phyloP scores from a whole-genome alignment of 257 asterid species.

The Solanum pinnatisectum region DNA sequence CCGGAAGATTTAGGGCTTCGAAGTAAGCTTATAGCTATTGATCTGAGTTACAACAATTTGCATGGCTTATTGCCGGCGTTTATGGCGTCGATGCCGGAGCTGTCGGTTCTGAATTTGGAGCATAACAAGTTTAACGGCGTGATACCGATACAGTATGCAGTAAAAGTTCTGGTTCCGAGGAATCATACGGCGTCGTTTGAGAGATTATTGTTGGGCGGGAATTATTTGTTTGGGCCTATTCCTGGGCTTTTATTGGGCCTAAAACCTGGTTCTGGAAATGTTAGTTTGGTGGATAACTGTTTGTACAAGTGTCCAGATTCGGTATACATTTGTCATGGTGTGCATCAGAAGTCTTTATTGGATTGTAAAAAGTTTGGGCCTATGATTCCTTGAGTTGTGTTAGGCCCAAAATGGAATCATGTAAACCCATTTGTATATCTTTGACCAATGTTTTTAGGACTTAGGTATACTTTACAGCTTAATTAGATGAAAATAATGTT shows the following conservation, averaged over 20 bases:
- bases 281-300: slow-evolving; percentile 18
- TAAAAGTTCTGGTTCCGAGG: background rate
- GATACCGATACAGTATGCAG: slow-evolving; percentile 10
- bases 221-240: slow-evolving; percentile 22
- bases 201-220: slow-evolving; percentile 11
- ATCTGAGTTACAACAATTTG: slow-evolving; percentile 6
- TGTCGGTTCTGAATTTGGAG: slow-evolving; percentile 11
- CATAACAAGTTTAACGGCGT: slow-evolving; percentile 10
- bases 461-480: background rate
- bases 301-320: slow-evolving; percentile 3
- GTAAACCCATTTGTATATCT: background rate
- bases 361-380: background rate
- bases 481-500: background rate
- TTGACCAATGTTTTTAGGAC: background rate
- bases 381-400: background rate
- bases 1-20: background rate
- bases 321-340: slow-evolving; percentile 11
- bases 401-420: background rate
- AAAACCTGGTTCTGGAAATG: background rate
- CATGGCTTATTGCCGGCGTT: slow-evolving; percentile 7
- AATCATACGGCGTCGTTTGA: background rate
- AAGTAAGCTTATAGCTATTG: slow-evolving; percentile 12
- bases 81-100: slow-evolving; percentile 12
- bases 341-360: background rate
- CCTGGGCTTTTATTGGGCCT: slow-evolving; percentile 12